Evolutionary conservation across 805 yeast species (phyloP), one percentile per base, ranked within the genome.

Genomic region (Ascoidea tarda): DNA sequence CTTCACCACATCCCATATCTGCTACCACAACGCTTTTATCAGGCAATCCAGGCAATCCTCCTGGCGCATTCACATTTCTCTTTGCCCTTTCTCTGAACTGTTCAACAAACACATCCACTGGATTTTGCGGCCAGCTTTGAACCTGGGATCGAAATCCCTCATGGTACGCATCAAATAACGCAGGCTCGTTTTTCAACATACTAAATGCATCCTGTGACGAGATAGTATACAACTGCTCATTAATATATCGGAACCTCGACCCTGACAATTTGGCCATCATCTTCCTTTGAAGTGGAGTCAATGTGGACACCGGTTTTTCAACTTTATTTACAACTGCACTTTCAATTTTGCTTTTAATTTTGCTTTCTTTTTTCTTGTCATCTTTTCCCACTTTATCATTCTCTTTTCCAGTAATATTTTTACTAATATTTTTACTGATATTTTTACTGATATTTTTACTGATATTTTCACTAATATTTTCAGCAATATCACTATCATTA

Each of bases 1-100:
- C 99, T 67, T 93, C 99, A 53, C 99, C 99, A 66, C 99, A 93
- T 8, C 99, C 99, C 98, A 93, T 91, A 69, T 93, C 99, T 0
- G 98, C 97, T 54, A 93, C 77, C 3, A 85, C 88, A 45, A 91
- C 81, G 54, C 76, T 75, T 53, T 79, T 79, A 50, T 67, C 68
- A n/a, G 69, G 66, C 46, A 80, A 63, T 16, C 93, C 95, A 1
- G 96, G 96, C 52, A 90, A 74, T 2, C 97, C 98, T 58, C 98
- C 98, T 4, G 98, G 98, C 0, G 97, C 96, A 66, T 84, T 87
- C 5, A 89, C 79, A n/a, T 83, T 81, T 61, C 76, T 83, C 10
- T 72, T 65, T 1, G 81, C 71, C 60, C 88, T 72, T 33, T 66
- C 62, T 55, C 78, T 78, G 53, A 93, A 74, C 60, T 84, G 87